Conservation (phyloP, 176 grass and related monocot genomes). For the Hsuehochloa calcarea region DNA sequence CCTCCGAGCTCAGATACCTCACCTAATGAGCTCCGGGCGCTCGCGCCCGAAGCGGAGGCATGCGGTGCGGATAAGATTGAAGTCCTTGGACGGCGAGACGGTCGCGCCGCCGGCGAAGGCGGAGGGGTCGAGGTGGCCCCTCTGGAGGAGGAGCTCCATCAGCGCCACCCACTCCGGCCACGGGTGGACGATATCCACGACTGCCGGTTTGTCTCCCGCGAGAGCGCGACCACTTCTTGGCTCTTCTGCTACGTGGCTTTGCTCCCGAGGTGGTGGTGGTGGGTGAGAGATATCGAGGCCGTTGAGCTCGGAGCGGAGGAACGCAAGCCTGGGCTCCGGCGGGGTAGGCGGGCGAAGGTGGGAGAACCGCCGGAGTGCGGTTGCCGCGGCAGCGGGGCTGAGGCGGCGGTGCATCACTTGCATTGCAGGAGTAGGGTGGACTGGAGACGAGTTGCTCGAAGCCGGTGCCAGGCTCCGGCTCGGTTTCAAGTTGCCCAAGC, state of each 20-base stretch:
- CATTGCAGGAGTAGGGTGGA: neutral
- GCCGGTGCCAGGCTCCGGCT: too few relatives aligned
- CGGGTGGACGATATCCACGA: conserved; percentile 62
- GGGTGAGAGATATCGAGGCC: conserved; percentile 13
- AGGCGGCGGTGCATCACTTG: conserved; percentile 40
- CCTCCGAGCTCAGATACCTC: neutral
- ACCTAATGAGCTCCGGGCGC: conserved; percentile 63
- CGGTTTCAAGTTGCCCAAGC: too few relatives aligned
- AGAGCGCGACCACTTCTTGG: neutral
- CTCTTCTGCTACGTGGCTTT: conserved; percentile 21
- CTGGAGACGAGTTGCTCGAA: too few relatives aligned
- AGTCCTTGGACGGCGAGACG: conserved; percentile 46
- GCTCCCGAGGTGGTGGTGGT: neutral
- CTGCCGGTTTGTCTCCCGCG: neutral
- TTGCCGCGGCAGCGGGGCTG: neutral
- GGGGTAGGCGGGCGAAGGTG: neutral
- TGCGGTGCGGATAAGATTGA: conserved; percentile 63
- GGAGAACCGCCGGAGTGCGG: conserved; percentile 20
- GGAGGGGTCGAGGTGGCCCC: conserved; percentile 49
- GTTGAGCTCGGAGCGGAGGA: conserved; percentile 55
- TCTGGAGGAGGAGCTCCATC: conserved; percentile 64
- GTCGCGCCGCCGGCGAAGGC: conserved; percentile 17
- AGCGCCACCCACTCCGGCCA: conserved; percentile 71
- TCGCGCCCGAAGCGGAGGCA: conserved; percentile 72
- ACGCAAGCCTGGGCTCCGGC: conserved; percentile 30